Base-by-base conservation (phyloP, 2,329 filamentous ascomycete species). In the Exophiala dermatitidis region DNA sequence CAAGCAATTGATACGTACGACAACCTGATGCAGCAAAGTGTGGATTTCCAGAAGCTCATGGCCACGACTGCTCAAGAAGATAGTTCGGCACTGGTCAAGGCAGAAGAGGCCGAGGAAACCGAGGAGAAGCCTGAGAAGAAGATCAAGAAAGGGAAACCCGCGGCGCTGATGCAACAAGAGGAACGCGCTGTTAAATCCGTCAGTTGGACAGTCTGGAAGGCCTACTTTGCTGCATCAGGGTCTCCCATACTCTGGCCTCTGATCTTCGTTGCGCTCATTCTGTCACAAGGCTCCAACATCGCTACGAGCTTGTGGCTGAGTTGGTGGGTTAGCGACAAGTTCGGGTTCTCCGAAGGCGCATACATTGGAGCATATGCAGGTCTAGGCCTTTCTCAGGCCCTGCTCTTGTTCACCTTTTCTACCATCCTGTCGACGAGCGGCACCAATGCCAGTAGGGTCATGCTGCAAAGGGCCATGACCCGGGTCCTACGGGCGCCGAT, bases 291-390 rank as follows among this genome's bases (percentile, higher is more conserved):
- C 5, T 80, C 86, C 57, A 96, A 95, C 65, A 91, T 97, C 59
- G 78, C 82, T 60, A 95, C 90, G 8, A 90, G 86, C 64, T 72
- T 97, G 50, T 97, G 91, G 91, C 79, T 97, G 1, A 93, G 90
- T 0, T 97, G 84, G 73, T 97, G 91, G 91, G 94, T 88, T 0
- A 88, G 86, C 0, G 71, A 89, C 67, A 84, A 86, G 65, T 95
- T 85, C 61, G 73, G 77, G 5, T 80, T 85, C 54, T 75, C 78
- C 0, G 80, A 74, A 8, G 88, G 84, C 1, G 71, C 77, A 30
- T 95, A 95, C 65, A 85, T 85, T 62, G 82, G 79, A 9, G 73
- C 78, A 30, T 86, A 84, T 62, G 87, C 86, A 3, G 85, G 74
- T 1, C 79, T 96, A 0, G 90, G 87, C 54, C 78, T 77, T 0